A percentile compares a stretch with the other conserved stretches of the same genome.
These are phyloP conservation scores for Hypoxylon sp. DNA, from an alignment of 2,329 filamentous ascomycete genomes.

Conservation along the genomic window DNA sequence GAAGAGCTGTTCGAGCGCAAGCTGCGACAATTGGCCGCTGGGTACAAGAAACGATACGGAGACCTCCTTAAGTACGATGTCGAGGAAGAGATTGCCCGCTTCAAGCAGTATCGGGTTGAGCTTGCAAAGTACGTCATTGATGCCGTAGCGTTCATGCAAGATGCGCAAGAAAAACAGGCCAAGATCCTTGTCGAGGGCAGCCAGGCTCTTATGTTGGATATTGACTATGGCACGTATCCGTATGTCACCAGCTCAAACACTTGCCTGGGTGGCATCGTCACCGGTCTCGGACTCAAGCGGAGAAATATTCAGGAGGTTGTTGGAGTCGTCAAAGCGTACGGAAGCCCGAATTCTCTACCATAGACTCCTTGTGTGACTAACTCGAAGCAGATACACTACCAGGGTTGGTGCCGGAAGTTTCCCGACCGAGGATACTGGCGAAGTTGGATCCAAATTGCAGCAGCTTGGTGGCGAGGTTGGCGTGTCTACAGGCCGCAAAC, in stretches of 20 bases:
- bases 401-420: conserved; percentile 69
- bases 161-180: conserved; percentile 70
- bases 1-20: conserved; percentile 8
- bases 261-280: conserved; percentile 68
- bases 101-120: conserved; percentile 70
- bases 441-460: conserved; percentile 56
- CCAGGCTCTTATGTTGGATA: conserved; percentile 71
- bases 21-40: conserved; percentile 16
- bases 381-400: conserved; percentile 63
- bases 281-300: conserved; percentile 57
- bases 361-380: not conserved
- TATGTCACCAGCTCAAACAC: conserved; percentile 71
- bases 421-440: conserved; percentile 66
- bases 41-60: conserved; percentile 77
- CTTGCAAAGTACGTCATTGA: conserved; percentile 76
- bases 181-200: conserved; percentile 79
- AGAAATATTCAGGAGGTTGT: not conserved
- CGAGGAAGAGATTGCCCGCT: conserved; percentile 76
- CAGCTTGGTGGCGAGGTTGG: conserved; percentile 55
- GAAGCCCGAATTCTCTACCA: not conserved
- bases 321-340: not conserved
- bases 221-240: conserved; percentile 66
- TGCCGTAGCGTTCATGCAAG: conserved; percentile 73
- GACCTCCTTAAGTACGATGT: conserved; percentile 75
- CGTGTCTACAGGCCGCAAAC: conserved; percentile 65